phyloP scores from a whole-genome alignment of 1,284 basidiomycete species.

The Coniferiporia sulphurascens region DNA sequence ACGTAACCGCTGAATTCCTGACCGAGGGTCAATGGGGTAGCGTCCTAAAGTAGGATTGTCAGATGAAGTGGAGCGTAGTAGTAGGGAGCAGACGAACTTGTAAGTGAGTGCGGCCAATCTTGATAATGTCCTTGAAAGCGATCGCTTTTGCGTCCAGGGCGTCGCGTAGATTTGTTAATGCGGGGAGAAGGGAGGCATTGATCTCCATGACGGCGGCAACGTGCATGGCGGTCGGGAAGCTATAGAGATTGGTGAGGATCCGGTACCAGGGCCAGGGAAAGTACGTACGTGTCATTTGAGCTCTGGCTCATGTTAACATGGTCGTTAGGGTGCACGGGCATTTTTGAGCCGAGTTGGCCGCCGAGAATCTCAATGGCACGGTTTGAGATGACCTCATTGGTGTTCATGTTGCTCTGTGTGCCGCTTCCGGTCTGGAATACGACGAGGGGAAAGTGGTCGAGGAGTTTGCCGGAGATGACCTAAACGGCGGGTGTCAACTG shows the following conservation, averaged over 20 bases:
- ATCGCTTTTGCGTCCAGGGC: constrained; percentile 82
- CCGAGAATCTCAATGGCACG: constrained; percentile 97
- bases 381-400: constrained; percentile 99
- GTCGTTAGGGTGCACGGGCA: constrained; percentile 98
- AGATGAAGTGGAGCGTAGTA: not conserved
- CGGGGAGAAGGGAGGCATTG: constrained; percentile 77
- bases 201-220: constrained; percentile 94
- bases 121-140: constrained; percentile 88
- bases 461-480: constrained; percentile 94
- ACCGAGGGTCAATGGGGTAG: constrained; percentile 94
- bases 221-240: constrained; percentile 99
- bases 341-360: constrained; percentile 93
- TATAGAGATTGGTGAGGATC: constrained; percentile 30
- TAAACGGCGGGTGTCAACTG: constrained; percentile 29
- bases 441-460: constrained; percentile 95
- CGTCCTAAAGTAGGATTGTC: constrained; percentile 58
- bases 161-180: constrained; percentile 78
- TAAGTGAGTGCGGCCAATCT: constrained; percentile 97
- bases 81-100: constrained; percentile 45
- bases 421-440: constrained; percentile 99
- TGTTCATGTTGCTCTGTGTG: constrained; percentile 99
- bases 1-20: constrained; percentile 99
- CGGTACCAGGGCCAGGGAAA: constrained; percentile 2
- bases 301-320: constrained; percentile 99
- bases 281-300: constrained; percentile 90